These are phyloP conservation scores for Neofusicoccum ribis DNA, from an alignment of 2,329 filamentous ascomycete species.

Conservation along the genomic window DNA sequence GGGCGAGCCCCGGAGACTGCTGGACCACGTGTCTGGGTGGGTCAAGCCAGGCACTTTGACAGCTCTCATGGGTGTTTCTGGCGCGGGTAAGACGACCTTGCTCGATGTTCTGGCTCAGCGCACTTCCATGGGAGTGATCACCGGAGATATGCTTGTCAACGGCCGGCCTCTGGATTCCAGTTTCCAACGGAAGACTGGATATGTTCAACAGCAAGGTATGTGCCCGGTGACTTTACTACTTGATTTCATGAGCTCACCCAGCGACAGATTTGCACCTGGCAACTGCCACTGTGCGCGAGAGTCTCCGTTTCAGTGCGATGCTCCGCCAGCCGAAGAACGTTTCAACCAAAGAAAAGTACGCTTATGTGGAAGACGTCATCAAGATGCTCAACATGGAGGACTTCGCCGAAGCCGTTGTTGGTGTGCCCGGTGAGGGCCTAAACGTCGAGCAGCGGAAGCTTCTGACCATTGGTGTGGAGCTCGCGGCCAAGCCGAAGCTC, in stretches of 20 bases:
- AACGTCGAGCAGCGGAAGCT: conserved; percentile 71
- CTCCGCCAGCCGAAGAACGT: conserved; percentile 54
- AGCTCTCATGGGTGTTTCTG: conserved; percentile 42
- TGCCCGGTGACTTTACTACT: no score
- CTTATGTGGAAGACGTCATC: conserved; percentile 65
- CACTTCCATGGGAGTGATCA: conserved; percentile 39
- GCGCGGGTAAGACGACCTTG: conserved; percentile 41
- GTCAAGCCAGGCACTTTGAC: conserved; percentile 59
- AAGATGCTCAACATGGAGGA: conserved; percentile 67
- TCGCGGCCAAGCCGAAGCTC: conserved; percentile 67
- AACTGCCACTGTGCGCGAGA: conserved; percentile 40
- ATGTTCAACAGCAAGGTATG: conserved; percentile 40
- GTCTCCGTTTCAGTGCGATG: conserved; percentile 37
- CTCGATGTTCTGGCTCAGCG: conserved; percentile 39
- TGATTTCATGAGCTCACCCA: no score
- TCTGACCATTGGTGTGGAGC: conserved; percentile 70
- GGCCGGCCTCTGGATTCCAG: conserved; percentile 35
- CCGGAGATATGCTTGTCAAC: conserved; percentile 41
- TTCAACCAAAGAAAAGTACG: conserved; percentile 58
- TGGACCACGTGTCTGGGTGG: conserved; percentile 57
- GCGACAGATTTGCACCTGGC: conserved; percentile 55
- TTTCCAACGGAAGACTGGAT: conserved; percentile 41
- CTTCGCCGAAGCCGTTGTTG: conserved; percentile 66
- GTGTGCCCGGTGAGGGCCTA: conserved; percentile 61
- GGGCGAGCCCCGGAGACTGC: conserved; percentile 50